Evolutionary conservation across 129 eudicot genomes (phyloP).

Genomic region (Saposhnikovia divaricata): DNA sequence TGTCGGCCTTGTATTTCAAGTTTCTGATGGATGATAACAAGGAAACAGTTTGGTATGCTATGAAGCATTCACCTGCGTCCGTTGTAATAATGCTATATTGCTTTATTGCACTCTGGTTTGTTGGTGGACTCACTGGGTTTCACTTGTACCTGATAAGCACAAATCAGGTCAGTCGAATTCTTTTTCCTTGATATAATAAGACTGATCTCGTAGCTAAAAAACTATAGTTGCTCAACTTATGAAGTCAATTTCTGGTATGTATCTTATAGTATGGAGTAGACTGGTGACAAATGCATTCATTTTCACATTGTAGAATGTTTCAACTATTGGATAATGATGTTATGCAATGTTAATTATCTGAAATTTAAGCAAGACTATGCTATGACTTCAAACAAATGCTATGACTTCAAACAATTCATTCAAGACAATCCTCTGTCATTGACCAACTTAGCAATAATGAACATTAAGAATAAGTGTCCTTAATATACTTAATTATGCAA

Average conservation of each 20-base stretch:
- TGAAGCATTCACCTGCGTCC: conserved; percentile 86
- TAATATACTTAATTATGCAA: neutral
- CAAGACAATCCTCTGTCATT: neutral
- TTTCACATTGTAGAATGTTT: neutral
- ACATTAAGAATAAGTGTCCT: neutral
- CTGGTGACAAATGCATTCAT: neutral
- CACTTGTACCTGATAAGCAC: conserved; percentile 77
- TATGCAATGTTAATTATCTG: neutral
- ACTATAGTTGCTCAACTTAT: neutral
- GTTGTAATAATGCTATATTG: conserved; percentile 75
- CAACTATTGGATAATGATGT: neutral
- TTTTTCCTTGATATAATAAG: neutral
- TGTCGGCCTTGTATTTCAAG: conserved; percentile 72
- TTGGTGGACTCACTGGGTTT: conserved; percentile 92
- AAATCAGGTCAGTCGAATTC: conserved; percentile 62
- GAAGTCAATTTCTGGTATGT: neutral
- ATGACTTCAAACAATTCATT: neutral
- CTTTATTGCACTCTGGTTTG: conserved; percentile 75
- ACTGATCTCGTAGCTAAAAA: neutral
- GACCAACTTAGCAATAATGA: neutral
- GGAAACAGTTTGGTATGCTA: conserved; percentile 74
- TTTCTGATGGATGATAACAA: conserved; percentile 58
- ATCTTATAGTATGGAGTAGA: neutral
- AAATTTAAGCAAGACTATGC: neutral
- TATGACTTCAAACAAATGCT: neutral